Conservation (phyloP, 148 eudicot species). For the Hydrangea macrophylla region DNA sequence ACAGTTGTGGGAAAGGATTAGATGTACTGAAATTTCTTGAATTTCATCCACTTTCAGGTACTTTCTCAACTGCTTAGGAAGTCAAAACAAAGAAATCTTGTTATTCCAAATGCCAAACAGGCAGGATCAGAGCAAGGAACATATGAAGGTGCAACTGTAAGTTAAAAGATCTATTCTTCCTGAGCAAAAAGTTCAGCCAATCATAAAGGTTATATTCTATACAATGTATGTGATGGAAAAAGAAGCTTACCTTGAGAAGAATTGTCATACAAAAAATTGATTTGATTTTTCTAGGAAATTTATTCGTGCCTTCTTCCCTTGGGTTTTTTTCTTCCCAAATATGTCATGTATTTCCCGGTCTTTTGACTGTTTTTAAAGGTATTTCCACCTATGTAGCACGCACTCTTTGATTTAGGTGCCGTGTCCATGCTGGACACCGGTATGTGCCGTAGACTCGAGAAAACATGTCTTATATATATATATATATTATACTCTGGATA, state of each 20-base stretch:
- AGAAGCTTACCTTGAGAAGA: background rate
- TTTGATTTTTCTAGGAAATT: background rate
- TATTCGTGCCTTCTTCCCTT: background rate
- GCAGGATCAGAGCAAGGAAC: conserved; percentile 98
- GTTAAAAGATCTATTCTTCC: conserved; percentile 21
- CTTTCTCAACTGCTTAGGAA: conserved; percentile 97
- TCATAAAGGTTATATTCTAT: background rate
- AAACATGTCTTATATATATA: too few species aligned
- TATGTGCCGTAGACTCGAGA: too few species aligned
- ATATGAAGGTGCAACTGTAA: conserved; percentile 99
- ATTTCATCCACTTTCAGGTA: conserved; percentile 47
- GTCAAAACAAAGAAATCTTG: conserved; percentile 85
- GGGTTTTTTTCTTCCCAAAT: too few species aligned
- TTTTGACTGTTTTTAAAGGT: too few species aligned
- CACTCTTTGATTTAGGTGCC: too few species aligned
- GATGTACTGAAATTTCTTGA: conserved; percentile 13
- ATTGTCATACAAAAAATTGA: background rate
- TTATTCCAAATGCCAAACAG: conserved; percentile 83
- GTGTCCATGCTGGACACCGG: too few species aligned
- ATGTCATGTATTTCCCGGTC: too few species aligned
- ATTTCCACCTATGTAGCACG: too few species aligned
- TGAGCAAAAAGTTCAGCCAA: background rate
- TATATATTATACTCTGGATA: too few species aligned
- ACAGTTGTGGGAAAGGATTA: background rate
- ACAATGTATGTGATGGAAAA: background rate